Evolutionary conservation across 371 early-diverging fungal species (phyloP).

Genomic region (Smittium culicis): DNA sequence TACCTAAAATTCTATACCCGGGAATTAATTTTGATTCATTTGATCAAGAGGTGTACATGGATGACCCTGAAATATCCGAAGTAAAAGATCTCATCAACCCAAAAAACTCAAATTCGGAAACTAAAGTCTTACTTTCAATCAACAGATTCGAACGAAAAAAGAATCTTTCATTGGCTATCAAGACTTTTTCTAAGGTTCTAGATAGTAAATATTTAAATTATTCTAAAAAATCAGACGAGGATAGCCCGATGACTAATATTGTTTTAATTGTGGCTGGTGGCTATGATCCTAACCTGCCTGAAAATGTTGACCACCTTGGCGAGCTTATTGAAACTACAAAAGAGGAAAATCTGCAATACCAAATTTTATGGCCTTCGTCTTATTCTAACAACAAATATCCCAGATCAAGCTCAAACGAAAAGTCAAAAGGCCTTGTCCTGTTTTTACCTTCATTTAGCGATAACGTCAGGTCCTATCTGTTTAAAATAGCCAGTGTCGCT

Average conservation of each 20-base stretch:
- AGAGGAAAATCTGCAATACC: conserved; percentile 25
- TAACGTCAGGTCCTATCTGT: conserved; percentile 54
- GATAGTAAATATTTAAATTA: not conserved
- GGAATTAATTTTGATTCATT: conserved; percentile 63
- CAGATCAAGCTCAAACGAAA: conserved; percentile 10
- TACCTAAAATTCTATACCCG: conserved; percentile 70
- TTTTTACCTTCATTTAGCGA: conserved; percentile 83
- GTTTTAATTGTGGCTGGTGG: conserved; percentile 76
- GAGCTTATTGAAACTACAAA: conserved; percentile 51
- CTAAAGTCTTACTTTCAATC: conserved; percentile 31
- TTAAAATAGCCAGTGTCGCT: conserved; percentile 45
- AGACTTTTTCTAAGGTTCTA: conserved; percentile 45
- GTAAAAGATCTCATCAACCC: not conserved
- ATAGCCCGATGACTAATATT: conserved; percentile 27
- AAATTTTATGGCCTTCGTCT: conserved; percentile 17
- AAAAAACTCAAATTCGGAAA: conserved; percentile 12
- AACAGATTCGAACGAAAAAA: conserved; percentile 94
- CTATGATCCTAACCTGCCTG: conserved; percentile 65
- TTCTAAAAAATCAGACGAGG: conserved; percentile 12
- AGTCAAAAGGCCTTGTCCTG: conserved; percentile 43
- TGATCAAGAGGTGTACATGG: conserved; percentile 21
- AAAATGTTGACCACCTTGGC: conserved; percentile 69
- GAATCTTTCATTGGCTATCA: conserved; percentile 67
- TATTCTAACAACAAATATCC: conserved; percentile 2
- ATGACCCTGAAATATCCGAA: not conserved